These are phyloP conservation scores for Scutellospora calospora DNA, from an alignment of 371 early-diverging fungal genomes.

Conservation along the genomic window DNA sequence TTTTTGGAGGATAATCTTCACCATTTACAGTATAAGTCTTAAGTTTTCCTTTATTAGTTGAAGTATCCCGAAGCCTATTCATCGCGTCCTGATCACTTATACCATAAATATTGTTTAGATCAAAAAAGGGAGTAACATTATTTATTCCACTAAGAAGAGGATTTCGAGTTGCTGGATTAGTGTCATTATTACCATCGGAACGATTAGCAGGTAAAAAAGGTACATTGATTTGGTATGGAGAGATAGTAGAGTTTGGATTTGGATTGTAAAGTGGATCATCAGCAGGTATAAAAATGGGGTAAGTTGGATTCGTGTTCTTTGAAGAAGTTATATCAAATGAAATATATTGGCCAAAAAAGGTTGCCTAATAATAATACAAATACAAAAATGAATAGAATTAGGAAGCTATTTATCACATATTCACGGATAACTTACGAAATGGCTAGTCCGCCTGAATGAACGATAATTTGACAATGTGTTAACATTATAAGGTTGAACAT, in stretches of 20 bases:
- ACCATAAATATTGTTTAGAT: constrained; percentile 5
- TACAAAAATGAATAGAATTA: too few species aligned
- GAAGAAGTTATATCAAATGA: background rate
- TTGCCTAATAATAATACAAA: background rate
- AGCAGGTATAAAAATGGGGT: constrained; percentile 5
- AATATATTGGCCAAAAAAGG: constrained; percentile 25
- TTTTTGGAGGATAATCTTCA: background rate
- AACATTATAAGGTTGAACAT: background rate
- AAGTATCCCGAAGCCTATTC: background rate
- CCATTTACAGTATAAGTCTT: background rate
- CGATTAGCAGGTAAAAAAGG: constrained; percentile 7
- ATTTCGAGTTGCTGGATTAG: background rate
- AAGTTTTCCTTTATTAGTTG: constrained; percentile 7
- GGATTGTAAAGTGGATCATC: constrained; percentile 18
- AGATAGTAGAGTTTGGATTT: background rate
- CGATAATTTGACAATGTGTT: background rate
- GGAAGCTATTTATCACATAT: too few species aligned
- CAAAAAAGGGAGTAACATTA: background rate
- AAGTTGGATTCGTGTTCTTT: background rate
- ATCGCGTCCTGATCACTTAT: background rate
- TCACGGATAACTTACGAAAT: background rate
- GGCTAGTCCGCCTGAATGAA: background rate
- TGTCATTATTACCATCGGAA: background rate
- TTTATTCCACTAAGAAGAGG: background rate
- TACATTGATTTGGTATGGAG: background rate